These are phyloP conservation scores for Fusarium sterilihyphosum DNA, from an alignment of 2,329 filamentous ascomycete genomes.

Conservation along the genomic window DNA sequence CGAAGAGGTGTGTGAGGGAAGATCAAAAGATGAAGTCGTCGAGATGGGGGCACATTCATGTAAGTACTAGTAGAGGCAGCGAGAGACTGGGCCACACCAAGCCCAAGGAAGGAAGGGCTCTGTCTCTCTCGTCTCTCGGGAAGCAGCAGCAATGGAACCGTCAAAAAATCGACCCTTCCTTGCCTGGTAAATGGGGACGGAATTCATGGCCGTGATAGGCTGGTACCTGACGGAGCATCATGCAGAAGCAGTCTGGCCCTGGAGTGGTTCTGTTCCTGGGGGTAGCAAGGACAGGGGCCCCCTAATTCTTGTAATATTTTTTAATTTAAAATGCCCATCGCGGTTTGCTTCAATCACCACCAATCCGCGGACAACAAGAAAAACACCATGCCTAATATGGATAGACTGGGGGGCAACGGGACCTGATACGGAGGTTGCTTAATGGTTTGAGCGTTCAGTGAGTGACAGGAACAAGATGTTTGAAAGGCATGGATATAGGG, in stretches of 20 bases:
- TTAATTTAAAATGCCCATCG: slow-evolving; percentile 36
- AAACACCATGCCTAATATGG: slow-evolving; percentile 29
- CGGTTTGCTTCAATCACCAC: slow-evolving; percentile 32
- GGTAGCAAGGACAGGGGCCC: slow-evolving; percentile 17
- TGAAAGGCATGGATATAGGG: slow-evolving; percentile 1
- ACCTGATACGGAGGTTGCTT: neutral
- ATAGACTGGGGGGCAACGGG: slow-evolving; percentile 8
- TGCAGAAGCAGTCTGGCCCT: slow-evolving; percentile 22
- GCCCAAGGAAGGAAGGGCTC: slow-evolving; percentile 27
- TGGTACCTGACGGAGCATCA: slow-evolving; percentile 12
- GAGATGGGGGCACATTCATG: slow-evolving; percentile 21
- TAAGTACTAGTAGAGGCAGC: slow-evolving; percentile 20
- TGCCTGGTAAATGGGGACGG: slow-evolving; percentile 24
- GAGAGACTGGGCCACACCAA: slow-evolving; percentile 10
- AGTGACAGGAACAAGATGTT: slow-evolving; percentile 11
- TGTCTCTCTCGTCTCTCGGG: slow-evolving; percentile 8
- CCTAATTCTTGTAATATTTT: slow-evolving; percentile 17
- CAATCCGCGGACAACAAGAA: neutral
- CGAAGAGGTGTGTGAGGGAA: slow-evolving; percentile 20
- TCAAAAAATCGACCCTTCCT: slow-evolving; percentile 11
- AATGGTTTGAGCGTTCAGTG: slow-evolving; percentile 3
- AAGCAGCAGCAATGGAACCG: slow-evolving; percentile 18
- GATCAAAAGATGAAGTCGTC: slow-evolving; percentile 15
- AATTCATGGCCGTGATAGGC: slow-evolving; percentile 31
- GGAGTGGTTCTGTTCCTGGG: neutral